phyloP scores from a whole-genome alignment of 2,329 filamentous ascomycete species.

The Alternaria sp. region DNA sequence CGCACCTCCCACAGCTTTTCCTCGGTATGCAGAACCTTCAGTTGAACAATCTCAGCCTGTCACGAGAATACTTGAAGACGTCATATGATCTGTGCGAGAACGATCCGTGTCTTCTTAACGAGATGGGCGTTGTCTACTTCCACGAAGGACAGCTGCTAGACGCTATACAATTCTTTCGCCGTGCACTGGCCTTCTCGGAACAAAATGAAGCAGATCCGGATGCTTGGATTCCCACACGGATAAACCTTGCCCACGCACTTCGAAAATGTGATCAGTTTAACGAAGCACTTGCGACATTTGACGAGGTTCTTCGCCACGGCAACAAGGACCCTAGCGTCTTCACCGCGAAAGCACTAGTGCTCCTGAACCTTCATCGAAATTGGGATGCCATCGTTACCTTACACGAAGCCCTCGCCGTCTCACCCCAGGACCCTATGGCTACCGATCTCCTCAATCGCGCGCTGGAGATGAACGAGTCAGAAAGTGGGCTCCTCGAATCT shows the following conservation, averaged over 20 bases:
- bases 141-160: conserved; percentile 83
- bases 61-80: conserved; percentile 92
- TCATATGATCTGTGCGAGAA: conserved; percentile 84
- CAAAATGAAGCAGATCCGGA: conserved; percentile 83
- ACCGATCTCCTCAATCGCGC: conserved; percentile 80
- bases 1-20: conserved; percentile 93
- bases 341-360: conserved; percentile 81
- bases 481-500: conserved; percentile 19
- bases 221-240: conserved; percentile 83
- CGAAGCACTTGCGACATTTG: conserved; percentile 81
- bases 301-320: conserved; percentile 84
- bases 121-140: conserved; percentile 95
- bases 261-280: conserved; percentile 74
- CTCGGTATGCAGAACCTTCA: conserved; percentile 98
- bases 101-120: conserved; percentile 91
- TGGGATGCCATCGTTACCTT: conserved; percentile 83
- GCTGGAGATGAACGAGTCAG: conserved; percentile 55
- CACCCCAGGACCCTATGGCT: conserved; percentile 81
- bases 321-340: conserved; percentile 83
- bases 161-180: conserved; percentile 79
- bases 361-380: conserved; percentile 77
- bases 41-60: conserved; percentile 91
- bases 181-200: conserved; percentile 78
- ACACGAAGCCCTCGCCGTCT: conserved; percentile 83
- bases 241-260: conserved; percentile 89